phyloP scores from a whole-genome alignment of 106 monocot genomes.

The Phalaenopsis aphrodite region DNA sequence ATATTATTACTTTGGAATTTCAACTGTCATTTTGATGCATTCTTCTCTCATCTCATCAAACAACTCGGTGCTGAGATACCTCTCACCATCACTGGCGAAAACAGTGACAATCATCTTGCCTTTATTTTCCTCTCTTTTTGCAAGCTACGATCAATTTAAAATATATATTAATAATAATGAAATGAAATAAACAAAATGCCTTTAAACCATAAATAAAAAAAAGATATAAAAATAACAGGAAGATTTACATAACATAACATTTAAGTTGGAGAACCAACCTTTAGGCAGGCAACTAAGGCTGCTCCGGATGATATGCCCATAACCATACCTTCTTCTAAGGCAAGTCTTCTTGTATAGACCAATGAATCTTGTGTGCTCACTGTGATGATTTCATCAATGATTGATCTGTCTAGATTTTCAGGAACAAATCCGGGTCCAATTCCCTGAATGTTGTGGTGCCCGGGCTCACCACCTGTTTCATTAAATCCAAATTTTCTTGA shows the following conservation, averaged over 20 bases:
- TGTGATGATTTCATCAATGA: conserved; percentile 58
- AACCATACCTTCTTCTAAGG: conserved; percentile 73
- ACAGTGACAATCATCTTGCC: conserved; percentile 67
- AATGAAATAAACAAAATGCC: not conserved
- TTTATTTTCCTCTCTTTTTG: conserved; percentile 47
- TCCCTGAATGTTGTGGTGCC: conserved; percentile 66
- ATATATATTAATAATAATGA: not conserved
- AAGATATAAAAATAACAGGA: no score
- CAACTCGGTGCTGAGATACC: conserved; percentile 78
- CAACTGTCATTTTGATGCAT: conserved; percentile 48
- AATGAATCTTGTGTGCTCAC: conserved; percentile 62
- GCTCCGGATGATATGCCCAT: conserved; percentile 91
- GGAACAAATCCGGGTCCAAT: conserved; percentile 66
- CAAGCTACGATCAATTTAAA: conserved; percentile 25
- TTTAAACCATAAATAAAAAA: not conserved
- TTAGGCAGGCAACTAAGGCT: conserved; percentile 63
- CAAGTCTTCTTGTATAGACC: conserved; percentile 51
- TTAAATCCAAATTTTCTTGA: no score
- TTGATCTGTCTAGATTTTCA: conserved; percentile 32
- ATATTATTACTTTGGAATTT: not conserved
- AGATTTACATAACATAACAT: no score
- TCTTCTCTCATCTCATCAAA: conserved; percentile 60
- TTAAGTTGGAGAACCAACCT: conserved; percentile 21
- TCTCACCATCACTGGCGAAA: conserved; percentile 71
- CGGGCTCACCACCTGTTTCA: conserved; percentile 47